Evolutionary conservation across 345 rosid species (phyloP).

Genomic region (Mercurialis annua): DNA sequence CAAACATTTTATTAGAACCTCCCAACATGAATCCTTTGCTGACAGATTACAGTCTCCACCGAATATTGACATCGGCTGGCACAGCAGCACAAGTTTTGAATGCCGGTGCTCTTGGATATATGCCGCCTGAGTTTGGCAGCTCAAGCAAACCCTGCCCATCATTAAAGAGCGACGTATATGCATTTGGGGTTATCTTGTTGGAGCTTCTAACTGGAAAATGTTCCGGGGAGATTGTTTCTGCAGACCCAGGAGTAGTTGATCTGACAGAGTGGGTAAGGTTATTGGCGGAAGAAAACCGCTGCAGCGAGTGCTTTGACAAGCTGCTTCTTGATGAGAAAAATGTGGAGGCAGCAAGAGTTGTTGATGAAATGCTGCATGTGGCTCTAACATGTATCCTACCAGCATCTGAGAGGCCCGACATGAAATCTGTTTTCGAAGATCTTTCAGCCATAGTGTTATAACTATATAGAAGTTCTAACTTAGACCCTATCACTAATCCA

Average conservation of each 20-base stretch:
- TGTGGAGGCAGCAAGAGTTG: constrained; percentile 30
- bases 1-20: constrained; percentile 63
- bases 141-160: constrained; percentile 81
- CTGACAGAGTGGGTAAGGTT: constrained; percentile 78
- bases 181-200: constrained; percentile 70
- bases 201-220: constrained; percentile 75
- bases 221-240: constrained; percentile 59
- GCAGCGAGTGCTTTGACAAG: constrained; percentile 58
- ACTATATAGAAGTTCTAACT: constrained; percentile 15
- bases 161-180: constrained; percentile 80
- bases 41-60: constrained; percentile 84
- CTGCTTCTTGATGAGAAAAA: constrained; percentile 29
- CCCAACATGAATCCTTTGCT: constrained; percentile 50
- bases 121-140: constrained; percentile 89
- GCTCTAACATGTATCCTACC: constrained; percentile 69
- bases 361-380: constrained; percentile 50
- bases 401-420: constrained; percentile 83
- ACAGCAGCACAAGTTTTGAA: constrained; percentile 85
- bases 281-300: constrained; percentile 50
- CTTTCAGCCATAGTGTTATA: constrained; percentile 32
- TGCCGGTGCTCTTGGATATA: constrained; percentile 84
- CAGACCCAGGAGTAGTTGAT: constrained; percentile 60
- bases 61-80: constrained; percentile 70
- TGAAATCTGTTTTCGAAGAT: constrained; percentile 58
- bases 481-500: constrained; percentile 23